Percentiles rank a stretch among this genome's conserved stretches.
These are phyloP conservation scores for Vicia villosa DNA, from an alignment of 306 rosid species.

Conservation along the genomic window DNA sequence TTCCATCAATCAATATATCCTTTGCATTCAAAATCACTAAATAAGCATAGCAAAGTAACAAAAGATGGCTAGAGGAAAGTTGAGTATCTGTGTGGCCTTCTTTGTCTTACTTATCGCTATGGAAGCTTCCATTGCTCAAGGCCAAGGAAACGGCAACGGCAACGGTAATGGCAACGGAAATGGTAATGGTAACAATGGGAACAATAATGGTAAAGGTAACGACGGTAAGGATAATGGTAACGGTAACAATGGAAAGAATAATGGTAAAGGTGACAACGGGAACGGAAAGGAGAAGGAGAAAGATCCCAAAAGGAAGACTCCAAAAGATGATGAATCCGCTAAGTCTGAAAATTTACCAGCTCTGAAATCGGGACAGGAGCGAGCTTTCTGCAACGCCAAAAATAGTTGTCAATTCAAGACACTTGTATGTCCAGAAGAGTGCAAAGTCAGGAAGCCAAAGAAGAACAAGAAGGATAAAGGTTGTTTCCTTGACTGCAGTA, in stretches of 20 bases:
- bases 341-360: constrained; percentile 42
- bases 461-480: constrained; percentile 70
- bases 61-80: constrained; percentile 49
- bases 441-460: constrained; percentile 67
- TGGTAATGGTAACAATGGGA: not conserved
- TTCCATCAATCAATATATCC: constrained; percentile 33
- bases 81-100: constrained; percentile 40
- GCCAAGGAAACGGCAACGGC: constrained; percentile 29
- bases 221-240: not conserved
- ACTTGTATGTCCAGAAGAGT: constrained; percentile 59
- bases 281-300: not conserved
- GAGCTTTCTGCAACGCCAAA: constrained; percentile 54
- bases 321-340: constrained; percentile 29
- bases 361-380: constrained; percentile 49
- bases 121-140: constrained; percentile 49
- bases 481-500: constrained; percentile 65
- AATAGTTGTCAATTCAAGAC: constrained; percentile 50
- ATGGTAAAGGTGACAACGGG: not conserved
- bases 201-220: not conserved
- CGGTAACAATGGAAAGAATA: not conserved
- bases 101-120: constrained; percentile 45
- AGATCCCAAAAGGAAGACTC: not conserved
- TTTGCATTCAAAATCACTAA: constrained; percentile 26
- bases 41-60: constrained; percentile 32
- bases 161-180: constrained; percentile 7